A percentile compares a stretch with the other conserved stretches of the same genome.
These are phyloP conservation scores for Diaporthe nobilis DNA, from an alignment of 2,329 filamentous ascomycete species.

Conservation along the genomic window DNA sequence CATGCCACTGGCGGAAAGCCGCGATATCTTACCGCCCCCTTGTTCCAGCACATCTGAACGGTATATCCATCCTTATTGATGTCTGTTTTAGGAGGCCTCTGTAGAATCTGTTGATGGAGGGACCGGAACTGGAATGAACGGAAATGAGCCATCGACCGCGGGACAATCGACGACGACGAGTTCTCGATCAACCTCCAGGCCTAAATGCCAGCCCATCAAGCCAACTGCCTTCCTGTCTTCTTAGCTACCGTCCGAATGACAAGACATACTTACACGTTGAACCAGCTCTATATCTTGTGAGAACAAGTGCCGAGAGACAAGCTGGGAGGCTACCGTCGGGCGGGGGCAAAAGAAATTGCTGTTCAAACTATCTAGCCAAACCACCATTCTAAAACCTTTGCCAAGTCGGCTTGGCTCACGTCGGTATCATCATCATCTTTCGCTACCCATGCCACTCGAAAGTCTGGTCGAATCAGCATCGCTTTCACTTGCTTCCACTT, in stretches of 20 bases:
- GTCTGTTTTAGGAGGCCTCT: not conserved
- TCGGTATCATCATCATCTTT: not conserved
- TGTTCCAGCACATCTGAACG: too few relatives aligned
- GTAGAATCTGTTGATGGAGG: not conserved
- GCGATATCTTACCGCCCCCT: too few relatives aligned
- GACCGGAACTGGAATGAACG: fast-evolving
- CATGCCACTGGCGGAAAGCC: too few relatives aligned
- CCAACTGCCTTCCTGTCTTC: not conserved
- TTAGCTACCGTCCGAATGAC: not conserved
- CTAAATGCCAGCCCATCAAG: not conserved
- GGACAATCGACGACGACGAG: not conserved
- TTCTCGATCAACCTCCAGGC: not conserved
- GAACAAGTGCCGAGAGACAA: fast-evolving
- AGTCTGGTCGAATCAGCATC: slow-evolving; percentile 37
- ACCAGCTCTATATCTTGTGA: fast-evolving
- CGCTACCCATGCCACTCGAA: slow-evolving; percentile 38
- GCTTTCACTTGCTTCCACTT: slow-evolving; percentile 34
- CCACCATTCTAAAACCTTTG: slow-evolving; percentile 31
- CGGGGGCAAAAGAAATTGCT: too few relatives aligned
- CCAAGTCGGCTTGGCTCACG: not conserved
- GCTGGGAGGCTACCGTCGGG: not conserved
- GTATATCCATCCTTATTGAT: not conserved
- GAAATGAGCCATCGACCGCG: too few relatives aligned
- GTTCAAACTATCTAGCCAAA: not conserved
- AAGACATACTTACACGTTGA: not conserved